A percentile compares a stretch with the other conserved stretches of the same genome.
Conservation (phyloP, 805 yeast species). For the Grigorovia humatica region DNA sequence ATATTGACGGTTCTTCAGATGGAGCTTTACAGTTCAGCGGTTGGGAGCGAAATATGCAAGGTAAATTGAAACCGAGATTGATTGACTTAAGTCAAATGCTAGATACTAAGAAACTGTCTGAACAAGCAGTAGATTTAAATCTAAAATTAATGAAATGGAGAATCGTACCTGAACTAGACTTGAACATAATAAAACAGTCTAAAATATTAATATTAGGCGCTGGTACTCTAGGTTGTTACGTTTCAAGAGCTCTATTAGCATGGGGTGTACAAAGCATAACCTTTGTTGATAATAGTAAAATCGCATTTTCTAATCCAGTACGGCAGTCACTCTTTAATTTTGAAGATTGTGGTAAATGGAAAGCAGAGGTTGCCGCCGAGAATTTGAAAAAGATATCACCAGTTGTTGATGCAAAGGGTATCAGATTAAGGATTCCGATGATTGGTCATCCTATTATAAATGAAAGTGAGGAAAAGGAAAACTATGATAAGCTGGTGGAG, state of each 20-base stretch:
- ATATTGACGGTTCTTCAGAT: not conserved
- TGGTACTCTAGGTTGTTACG: conserved; percentile 92
- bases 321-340: conserved; percentile 81
- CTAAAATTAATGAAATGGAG: conserved; percentile 95
- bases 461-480: conserved; percentile 38
- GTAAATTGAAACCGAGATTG: conserved; percentile 68
- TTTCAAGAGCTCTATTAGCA: conserved; percentile 73
- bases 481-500: conserved; percentile 41
- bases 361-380: conserved; percentile 70
- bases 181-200: conserved; percentile 50
- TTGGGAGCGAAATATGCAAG: conserved; percentile 78
- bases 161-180: conserved; percentile 68
- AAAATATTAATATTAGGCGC: conserved; percentile 81
- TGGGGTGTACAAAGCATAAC: conserved; percentile 90
- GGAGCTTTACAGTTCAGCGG: conserved; percentile 48
- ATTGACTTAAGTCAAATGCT: conserved; percentile 76
- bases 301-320: conserved; percentile 91
- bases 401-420: conserved; percentile 54
- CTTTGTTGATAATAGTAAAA: conserved; percentile 80
- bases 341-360: conserved; percentile 74
- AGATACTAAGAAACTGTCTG: conserved; percentile 72
- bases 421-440: conserved; percentile 78
- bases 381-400: conserved; percentile 71
- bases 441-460: conserved; percentile 77
- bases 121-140: conserved; percentile 87